Evolutionary conservation across 805 yeast genomes (phyloP), one percentile per base, ranked within the genome.

Genomic region (Lipomyces spencermartinsiae): DNA sequence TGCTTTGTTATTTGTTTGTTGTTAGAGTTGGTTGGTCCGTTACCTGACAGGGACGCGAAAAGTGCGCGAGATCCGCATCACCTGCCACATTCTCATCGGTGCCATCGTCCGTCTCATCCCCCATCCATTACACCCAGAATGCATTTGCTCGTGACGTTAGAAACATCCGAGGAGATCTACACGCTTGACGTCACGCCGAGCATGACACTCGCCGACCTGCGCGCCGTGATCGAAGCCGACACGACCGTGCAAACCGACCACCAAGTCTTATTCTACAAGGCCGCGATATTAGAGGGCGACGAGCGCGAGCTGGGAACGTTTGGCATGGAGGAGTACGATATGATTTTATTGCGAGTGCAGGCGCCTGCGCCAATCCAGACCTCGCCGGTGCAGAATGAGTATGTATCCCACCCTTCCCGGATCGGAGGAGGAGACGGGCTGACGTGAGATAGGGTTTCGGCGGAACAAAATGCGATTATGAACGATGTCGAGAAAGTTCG

Each of bases 151-250:
- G 79, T 88, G 37, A 83, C 87, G 0, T 80, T 84, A 59, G 85
- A 81, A 53, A 75, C 78, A 19, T 78, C 82, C n/a, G 90, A 85
- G 43, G 82, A 80, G 43, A 80, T 87, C 10, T 77, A 84, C 63
- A 77, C 79, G 2, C 83, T 91, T 0, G 97, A 92, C 62, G 83
- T 92, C 4, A 84, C 91, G 3, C 85, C 80, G 0, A 89, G 88
- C 14, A 83, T 92, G 81, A 76, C 86, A 0, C 76, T 92, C 9
- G 81, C 77, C 14, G 97, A 93, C 76, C 83, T 93, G 71, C 83
- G 85, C 67, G 96, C 94, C 0, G 87, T 89, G 71, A 75, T 93
- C 9, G 89, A 88, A 68, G 86, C 89, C 1, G 97, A 92, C 74
- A 84, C 92, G 8, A 83, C 81, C 14, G 83, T 89, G 61, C 79